Percentiles rank a stretch among this genome's conserved stretches.
These are phyloP conservation scores for Picea glauca DNA, from an alignment of 75 land plant species.

Conservation along the genomic window DNA sequence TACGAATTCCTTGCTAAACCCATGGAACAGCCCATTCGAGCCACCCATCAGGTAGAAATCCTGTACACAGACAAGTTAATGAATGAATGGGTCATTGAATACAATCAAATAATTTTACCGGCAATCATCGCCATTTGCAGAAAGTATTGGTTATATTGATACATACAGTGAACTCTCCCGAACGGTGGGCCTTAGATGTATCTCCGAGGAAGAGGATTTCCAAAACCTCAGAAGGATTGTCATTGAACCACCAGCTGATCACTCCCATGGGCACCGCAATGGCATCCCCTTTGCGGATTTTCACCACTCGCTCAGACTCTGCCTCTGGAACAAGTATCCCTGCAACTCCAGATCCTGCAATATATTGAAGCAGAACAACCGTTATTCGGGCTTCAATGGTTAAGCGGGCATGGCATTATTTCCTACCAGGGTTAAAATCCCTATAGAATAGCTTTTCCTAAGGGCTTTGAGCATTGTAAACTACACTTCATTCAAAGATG, in stretches of 20 bases:
- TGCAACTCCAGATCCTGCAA: constrained; percentile 51
- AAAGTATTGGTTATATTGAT: not conserved
- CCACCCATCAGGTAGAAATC: constrained; percentile 47
- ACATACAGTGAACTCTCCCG: constrained; percentile 58
- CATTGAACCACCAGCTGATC: constrained; percentile 74
- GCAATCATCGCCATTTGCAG: no score
- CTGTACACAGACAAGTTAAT: constrained; percentile 1
- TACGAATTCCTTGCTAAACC: constrained; percentile 66
- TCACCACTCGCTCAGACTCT: constrained; percentile 48
- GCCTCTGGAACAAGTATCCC: constrained; percentile 60
- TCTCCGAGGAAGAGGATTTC: constrained; percentile 64
- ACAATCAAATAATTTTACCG: not conserved
- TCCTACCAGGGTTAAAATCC: no score
- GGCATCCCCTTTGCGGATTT: constrained; percentile 63
- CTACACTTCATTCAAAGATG: no score
- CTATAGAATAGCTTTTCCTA: no score
- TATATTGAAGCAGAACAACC: not conserved
- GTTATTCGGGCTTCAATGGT: no score
- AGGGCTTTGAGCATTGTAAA: no score
- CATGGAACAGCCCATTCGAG: constrained; percentile 55
- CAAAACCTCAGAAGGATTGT: constrained; percentile 34
- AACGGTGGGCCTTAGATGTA: constrained; percentile 52
- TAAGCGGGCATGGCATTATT: no score
- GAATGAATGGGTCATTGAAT: not conserved
- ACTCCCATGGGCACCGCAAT: constrained; percentile 70